Conservation (phyloP, 495 filamentous ascomycete species). For the Penicillium crystallinum region DNA sequence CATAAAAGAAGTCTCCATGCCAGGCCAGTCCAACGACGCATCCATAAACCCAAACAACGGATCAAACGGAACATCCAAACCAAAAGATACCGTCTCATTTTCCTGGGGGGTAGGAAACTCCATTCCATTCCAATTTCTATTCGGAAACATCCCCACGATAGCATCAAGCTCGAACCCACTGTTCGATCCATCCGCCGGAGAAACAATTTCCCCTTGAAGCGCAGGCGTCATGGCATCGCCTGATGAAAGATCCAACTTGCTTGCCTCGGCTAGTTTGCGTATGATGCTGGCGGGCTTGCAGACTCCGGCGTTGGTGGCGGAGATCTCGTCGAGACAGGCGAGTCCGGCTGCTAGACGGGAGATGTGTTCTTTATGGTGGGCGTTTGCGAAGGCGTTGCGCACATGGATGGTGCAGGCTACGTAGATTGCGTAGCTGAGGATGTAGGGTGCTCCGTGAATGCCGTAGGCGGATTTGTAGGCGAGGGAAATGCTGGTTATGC, state of each 20-base stretch:
- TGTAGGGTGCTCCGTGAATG: slow-evolving; percentile 14
- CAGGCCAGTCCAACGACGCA: neutral
- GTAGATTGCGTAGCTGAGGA: slow-evolving; percentile 22
- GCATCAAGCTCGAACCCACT: neutral
- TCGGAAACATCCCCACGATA: neutral
- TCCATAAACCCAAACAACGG: neutral
- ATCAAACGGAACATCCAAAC: neutral
- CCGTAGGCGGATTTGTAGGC: slow-evolving; percentile 13
- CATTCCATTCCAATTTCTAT: neutral
- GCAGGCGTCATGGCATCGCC: neutral
- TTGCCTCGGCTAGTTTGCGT: neutral
- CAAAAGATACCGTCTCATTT: neutral
- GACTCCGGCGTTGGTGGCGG: neutral
- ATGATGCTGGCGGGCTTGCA: neutral
- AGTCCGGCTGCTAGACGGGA: neutral
- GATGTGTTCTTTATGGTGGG: neutral
- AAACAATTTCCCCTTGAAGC: neutral
- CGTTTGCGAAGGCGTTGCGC: slow-evolving; percentile 8
- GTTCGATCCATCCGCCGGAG: neutral
- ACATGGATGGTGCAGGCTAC: slow-evolving; percentile 14
- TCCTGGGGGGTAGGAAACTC: neutral
- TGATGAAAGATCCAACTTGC: neutral
- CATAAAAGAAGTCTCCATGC: neutral
- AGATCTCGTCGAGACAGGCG: neutral
- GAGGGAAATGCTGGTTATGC: slow-evolving; percentile 14